Conservation (phyloP, 2,329 filamentous ascomycete species). For the Monilinia fructicola region DNA sequence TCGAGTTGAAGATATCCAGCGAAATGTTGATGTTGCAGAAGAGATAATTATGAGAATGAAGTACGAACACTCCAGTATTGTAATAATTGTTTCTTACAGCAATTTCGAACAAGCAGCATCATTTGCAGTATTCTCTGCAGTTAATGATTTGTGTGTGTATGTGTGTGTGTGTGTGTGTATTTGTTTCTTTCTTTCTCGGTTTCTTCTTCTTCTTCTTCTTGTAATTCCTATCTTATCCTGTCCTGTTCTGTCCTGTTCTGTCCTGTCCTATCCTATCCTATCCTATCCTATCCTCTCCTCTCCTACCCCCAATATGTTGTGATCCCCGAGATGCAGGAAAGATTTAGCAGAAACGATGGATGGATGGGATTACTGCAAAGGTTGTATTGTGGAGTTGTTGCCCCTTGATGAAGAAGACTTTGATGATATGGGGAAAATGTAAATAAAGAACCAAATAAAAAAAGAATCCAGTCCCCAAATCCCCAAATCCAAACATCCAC, state of each 20-base stretch:
- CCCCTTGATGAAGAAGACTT: constrained; percentile 12
- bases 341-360: neutral
- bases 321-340: constrained; percentile 3
- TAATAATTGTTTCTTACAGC: neutral
- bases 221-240: neutral
- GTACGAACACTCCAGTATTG: neutral
- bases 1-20: neutral
- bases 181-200: too few relatives aligned
- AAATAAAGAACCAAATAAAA: neutral
- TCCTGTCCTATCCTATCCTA: neutral
- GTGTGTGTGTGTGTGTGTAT: too few relatives aligned
- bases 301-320: constrained; percentile 1
- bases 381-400: constrained; percentile 11
- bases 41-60: neutral
- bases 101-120: constrained; percentile 8
- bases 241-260: neutral
- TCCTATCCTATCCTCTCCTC: neutral
- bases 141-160: constrained; percentile 20
- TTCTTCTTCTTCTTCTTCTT: neutral
- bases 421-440: neutral
- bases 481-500: too few relatives aligned
- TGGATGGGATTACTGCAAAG: neutral
- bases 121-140: constrained; percentile 13
- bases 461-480: too few relatives aligned
- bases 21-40: neutral